A percentile compares a stretch with the other conserved stretches of the same genome.
Conservation (phyloP, 2,329 filamentous ascomycete genomes). For the Dactylellina drechsleri region DNA sequence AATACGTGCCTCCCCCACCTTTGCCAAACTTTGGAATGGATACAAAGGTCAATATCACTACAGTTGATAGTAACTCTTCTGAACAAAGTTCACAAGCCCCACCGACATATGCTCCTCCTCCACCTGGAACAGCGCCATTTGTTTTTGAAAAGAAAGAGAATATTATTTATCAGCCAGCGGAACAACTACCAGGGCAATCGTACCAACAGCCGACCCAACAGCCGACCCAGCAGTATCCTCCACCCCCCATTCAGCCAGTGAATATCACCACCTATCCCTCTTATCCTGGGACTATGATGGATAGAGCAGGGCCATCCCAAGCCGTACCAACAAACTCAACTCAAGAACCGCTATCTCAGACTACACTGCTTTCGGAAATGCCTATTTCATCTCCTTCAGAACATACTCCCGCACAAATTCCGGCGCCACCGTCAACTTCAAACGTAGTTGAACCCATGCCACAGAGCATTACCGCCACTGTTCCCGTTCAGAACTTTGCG, state of each 20-base stretch:
- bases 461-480: background rate
- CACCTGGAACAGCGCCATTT: conserved; percentile 12
- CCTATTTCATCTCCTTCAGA: background rate
- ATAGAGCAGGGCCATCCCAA: background rate
- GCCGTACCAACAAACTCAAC: background rate
- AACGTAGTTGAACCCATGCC: no score
- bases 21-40: conserved; percentile 9
- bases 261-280: conserved; percentile 28
- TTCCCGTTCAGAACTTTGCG: background rate
- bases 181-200: conserved; percentile 17
- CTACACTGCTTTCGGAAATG: background rate
- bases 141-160: conserved; percentile 11
- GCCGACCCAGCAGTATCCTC: conserved; percentile 33
- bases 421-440: background rate
- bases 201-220: conserved; percentile 15
- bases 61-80: background rate
- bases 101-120: conserved; percentile 12
- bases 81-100: background rate
- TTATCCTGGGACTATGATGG: conserved; percentile 38
- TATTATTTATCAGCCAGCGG: conserved; percentile 5
- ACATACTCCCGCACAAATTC: background rate
- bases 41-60: conserved; percentile 24
- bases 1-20: background rate
- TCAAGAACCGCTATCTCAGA: background rate
- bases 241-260: conserved; percentile 13